Base-by-base conservation (phyloP, 768 basidiomycete genomes). In the Suillus sp. region DNA sequence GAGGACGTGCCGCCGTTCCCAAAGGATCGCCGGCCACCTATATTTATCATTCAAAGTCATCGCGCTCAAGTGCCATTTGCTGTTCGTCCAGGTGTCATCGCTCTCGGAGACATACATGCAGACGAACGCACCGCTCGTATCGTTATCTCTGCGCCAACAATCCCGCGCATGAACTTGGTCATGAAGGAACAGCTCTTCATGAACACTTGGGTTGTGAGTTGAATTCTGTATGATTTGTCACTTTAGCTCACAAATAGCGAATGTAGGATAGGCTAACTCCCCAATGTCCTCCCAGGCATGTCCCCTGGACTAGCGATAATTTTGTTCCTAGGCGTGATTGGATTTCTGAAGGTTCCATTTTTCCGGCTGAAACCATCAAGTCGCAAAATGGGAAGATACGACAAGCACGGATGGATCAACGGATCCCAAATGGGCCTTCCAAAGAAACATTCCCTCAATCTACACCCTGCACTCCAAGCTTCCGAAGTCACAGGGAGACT, bases 111-210 rank as follows among this genome's bases (percentile, higher is more conserved):
- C 63, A 43, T 71, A 27, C 64, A 30, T 30, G n/a, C 53, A 32
- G 71, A 68, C 43, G 70, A 73, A 64, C 67, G 65, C 40, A 50
- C 59, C 14, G 9, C 32, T 48, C 43, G 42, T 47, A 61, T 62
- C 18, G 62, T 74, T 50, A 61, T 72, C 55, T 73, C 77, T 13
- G 66, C 69, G 25, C 78, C 77, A 18, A 79, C 77, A 4, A 51
- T 64, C n/a, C 76, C 78, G 25, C 77, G 78, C 47, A 69, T 79
- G 70, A 74, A 70, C 35, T 30, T 72, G 65, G 69, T 78, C 71
- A 66, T 79, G 37, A 70, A 66, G 65, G 78, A 79, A 63, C 71
- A 65, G 6, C 60, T 79, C 27, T 77, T 72, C 48, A 70, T 79
- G 30, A 67, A 69, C 48, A 69, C 65, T 40, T 79, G 78, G 78